A percentile compares a stretch with the other conserved stretches of the same genome.
phyloP scores from a whole-genome alignment of 2,329 filamentous ascomycete species.

The Trichoderma polysporum region DNA sequence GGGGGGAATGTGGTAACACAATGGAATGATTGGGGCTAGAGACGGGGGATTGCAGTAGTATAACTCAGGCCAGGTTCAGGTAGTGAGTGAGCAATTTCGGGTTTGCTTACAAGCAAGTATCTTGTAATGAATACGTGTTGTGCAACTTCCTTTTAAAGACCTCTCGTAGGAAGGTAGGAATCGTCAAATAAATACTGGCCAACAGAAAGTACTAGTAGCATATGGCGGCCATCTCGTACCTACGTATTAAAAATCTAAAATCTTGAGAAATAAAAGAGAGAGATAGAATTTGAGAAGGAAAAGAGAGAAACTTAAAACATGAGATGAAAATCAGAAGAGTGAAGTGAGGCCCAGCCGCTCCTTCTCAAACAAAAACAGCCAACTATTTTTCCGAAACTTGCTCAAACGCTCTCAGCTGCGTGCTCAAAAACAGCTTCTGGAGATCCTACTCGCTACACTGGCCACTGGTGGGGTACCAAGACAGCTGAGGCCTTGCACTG shows the following conservation, averaged over 20 bases:
- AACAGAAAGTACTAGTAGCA: too few species aligned
- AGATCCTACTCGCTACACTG: not conserved
- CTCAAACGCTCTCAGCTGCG: slow-evolving; percentile 23
- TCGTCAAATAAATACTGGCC: too few species aligned
- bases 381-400: slow-evolving; percentile 21
- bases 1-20: not conserved
- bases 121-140: too few species aligned
- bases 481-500: not conserved
- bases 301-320: not conserved
- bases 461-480: not conserved
- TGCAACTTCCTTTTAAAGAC: too few species aligned
- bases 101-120: not conserved
- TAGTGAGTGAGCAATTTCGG: too few species aligned
- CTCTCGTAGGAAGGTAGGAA: too few species aligned
- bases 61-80: too few species aligned
- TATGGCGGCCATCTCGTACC: too few species aligned
- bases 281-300: not conserved
- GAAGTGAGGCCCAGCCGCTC: not conserved
- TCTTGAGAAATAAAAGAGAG: not conserved
- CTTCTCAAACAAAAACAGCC: not conserved
- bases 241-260: too few species aligned
- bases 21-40: not conserved
- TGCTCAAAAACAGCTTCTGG: not conserved
- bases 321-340: not conserved
- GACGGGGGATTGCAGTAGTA: not conserved